Evolutionary conservation across 768 basidiomycete genomes (phyloP).

Genomic region (Multifurca ochricompacta): DNA sequence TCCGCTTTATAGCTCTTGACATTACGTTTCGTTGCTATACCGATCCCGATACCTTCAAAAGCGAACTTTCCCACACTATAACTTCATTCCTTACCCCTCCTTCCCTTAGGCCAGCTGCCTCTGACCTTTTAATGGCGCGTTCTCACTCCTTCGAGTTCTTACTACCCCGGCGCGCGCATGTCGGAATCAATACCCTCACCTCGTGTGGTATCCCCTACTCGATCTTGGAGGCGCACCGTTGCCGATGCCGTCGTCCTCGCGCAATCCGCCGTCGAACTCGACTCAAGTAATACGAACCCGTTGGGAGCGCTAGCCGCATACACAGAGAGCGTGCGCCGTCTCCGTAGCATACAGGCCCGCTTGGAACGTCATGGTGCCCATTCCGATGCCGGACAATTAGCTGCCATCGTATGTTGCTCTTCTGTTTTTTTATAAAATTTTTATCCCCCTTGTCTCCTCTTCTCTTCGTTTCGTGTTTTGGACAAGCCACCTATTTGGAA

Average conservation of each 20-base stretch:
- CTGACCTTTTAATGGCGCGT: too few species aligned
- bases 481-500: too few species aligned
- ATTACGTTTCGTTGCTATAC: too few species aligned
- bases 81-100: too few species aligned
- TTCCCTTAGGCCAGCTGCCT: too few species aligned
- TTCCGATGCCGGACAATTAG: background rate
- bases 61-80: too few species aligned
- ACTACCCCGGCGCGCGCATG: background rate
- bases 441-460: too few species aligned
- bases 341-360: constrained; percentile 5
- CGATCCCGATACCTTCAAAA: too few species aligned
- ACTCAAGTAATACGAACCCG: background rate
- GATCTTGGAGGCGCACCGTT: constrained; percentile 13
- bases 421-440: too few species aligned
- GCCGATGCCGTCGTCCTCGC: constrained; percentile 7
- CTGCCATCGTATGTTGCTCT: constrained; percentile 7
- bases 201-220: background rate
- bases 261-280: constrained; percentile 9
- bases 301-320: constrained; percentile 3
- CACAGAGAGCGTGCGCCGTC: constrained; percentile 4
- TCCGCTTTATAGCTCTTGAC: too few species aligned
- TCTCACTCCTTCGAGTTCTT: background rate
- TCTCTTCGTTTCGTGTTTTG: too few species aligned
- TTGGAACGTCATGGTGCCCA: constrained; percentile 12
- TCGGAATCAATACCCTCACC: background rate